Evolutionary conservation across 768 basidiomycete genomes (phyloP).

Genomic region (Albatrellus ellisii): DNA sequence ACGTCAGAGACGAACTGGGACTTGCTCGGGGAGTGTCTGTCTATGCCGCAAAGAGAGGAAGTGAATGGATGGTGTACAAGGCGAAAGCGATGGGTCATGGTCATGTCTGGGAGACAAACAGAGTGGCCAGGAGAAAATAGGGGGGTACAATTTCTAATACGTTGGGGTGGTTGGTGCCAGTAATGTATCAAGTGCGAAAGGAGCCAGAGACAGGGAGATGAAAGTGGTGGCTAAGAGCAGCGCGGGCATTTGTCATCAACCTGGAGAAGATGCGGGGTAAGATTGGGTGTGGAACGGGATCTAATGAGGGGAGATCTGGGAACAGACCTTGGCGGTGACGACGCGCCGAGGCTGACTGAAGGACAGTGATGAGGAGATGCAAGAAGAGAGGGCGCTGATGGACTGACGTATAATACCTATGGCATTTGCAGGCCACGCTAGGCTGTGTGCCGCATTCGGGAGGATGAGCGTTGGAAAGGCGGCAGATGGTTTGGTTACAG

Average conservation of each 20-base stretch:
- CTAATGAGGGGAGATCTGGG: background rate
- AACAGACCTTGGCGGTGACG: constrained; percentile 27
- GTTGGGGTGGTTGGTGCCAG: no score
- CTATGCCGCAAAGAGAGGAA: no score
- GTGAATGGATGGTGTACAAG: no score
- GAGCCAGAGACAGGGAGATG: background rate
- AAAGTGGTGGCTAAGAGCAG: background rate
- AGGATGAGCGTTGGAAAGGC: constrained; percentile 37
- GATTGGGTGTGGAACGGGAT: background rate
- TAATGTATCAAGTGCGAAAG: no score
- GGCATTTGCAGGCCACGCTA: constrained; percentile 24
- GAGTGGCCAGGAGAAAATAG: no score
- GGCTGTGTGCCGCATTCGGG: constrained; percentile 24
- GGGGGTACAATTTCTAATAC: no score
- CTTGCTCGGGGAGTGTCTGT: no score
- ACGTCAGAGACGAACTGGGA: no score
- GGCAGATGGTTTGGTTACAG: constrained; percentile 34
- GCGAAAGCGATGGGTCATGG: no score
- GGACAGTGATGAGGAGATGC: background rate
- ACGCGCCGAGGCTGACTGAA: constrained; percentile 42
- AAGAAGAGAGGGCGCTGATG: background rate
- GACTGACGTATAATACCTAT: constrained; percentile 40
- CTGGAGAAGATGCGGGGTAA: background rate
- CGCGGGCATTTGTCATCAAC: background rate
- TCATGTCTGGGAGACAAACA: no score